phyloP scores from a whole-genome alignment of 2,329 filamentous ascomycete genomes.

The Colletotrichum acutatum region DNA sequence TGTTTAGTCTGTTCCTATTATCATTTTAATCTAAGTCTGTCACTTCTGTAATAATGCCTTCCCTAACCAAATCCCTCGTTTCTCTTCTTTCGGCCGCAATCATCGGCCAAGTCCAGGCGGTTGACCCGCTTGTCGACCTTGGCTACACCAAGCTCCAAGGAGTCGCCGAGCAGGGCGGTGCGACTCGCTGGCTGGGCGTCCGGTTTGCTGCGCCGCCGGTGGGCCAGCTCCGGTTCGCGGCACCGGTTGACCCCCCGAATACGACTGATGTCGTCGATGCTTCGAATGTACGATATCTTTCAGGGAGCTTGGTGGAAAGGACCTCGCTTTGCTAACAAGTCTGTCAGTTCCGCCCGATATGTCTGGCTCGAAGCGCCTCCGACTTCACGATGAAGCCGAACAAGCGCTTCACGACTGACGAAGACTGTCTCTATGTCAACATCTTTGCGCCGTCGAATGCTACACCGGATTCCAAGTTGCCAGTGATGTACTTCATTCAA shows the following conservation, averaged over 20 bases:
- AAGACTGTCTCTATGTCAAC: slow-evolving; percentile 78
- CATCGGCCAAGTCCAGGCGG: slow-evolving; percentile 29
- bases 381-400: slow-evolving; percentile 39
- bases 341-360: slow-evolving; percentile 27
- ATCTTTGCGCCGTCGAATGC: slow-evolving; percentile 70
- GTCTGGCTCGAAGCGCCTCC: slow-evolving; percentile 26
- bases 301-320: too few relatives aligned
- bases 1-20: background rate
- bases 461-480: slow-evolving; percentile 62
- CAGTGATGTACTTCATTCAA: slow-evolving; percentile 70
- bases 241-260: slow-evolving; percentile 64
- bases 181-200: slow-evolving; percentile 80
- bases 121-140: slow-evolving; percentile 62
- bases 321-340: background rate
- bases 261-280: slow-evolving; percentile 18
- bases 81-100: slow-evolving; percentile 23
- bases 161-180: slow-evolving; percentile 55
- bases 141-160: slow-evolving; percentile 76
- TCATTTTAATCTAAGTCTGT: slow-evolving; percentile 5
- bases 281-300: background rate
- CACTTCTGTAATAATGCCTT: slow-evolving; percentile 23
- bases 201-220: slow-evolving; percentile 79
- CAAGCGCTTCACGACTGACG: slow-evolving; percentile 48
- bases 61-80: slow-evolving; percentile 6
- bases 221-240: slow-evolving; percentile 72